Evolutionary conservation across 192 early-diverging fungal species (phyloP).

Genomic region (Coemansia interrupta): DNA sequence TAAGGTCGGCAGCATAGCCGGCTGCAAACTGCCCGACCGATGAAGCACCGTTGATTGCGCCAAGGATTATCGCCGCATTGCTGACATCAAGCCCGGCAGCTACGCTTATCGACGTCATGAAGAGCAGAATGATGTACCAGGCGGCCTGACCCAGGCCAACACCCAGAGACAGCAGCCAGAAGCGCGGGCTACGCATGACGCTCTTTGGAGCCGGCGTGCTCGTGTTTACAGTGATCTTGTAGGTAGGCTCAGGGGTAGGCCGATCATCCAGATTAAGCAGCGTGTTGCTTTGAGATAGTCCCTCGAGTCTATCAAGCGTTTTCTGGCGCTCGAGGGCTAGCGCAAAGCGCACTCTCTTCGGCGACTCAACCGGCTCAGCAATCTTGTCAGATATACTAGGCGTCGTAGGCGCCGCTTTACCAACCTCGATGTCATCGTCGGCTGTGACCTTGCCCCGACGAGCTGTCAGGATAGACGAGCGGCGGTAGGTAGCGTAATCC

Average conservation of each 20-base stretch:
- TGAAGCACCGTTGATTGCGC: constrained; percentile 43
- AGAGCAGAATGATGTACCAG: constrained; percentile 45
- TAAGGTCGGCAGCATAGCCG: constrained; percentile 37
- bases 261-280: no score
- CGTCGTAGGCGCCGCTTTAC: background rate
- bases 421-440: background rate
- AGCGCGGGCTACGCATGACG: constrained; percentile 26
- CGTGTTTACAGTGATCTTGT: background rate
- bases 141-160: constrained; percentile 38
- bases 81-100: constrained; percentile 43
- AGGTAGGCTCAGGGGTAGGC: no score
- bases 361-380: background rate
- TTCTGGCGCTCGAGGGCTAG: constrained; percentile 6
- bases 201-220: background rate
- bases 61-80: constrained; percentile 45
- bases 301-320: constrained; percentile 27
- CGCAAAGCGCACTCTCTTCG: constrained; percentile 38
- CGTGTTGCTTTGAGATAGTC: constrained; percentile 4
- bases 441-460: background rate
- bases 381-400: background rate
- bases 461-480: constrained; percentile 4
- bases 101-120: constrained; percentile 45
- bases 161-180: constrained; percentile 43
- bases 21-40: constrained; percentile 44
- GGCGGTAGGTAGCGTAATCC: constrained; percentile 18